phyloP scores from a whole-genome alignment of 768 basidiomycete genomes.

The Pleurotus tuber-regium region DNA sequence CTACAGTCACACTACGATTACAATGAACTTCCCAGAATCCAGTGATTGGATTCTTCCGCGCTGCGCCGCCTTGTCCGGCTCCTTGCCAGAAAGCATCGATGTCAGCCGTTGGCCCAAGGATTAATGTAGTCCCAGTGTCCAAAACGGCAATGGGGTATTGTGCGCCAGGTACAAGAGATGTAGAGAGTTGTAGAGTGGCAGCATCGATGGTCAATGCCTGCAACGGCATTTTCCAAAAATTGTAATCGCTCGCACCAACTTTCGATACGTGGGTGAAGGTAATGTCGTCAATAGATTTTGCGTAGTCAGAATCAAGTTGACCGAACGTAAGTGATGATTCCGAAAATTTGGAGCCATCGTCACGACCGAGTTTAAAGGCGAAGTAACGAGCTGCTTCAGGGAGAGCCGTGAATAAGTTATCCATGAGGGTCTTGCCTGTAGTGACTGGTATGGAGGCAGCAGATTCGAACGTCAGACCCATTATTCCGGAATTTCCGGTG shows the following conservation, averaged over 20 bases:
- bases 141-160: constrained; percentile 50
- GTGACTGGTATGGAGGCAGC: constrained; percentile 43
- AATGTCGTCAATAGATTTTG: constrained; percentile 30
- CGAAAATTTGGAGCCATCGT: constrained; percentile 18
- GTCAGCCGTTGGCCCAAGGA: constrained; percentile 51
- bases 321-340: constrained; percentile 53
- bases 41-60: constrained; percentile 31
- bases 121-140: constrained; percentile 61
- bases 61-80: constrained; percentile 34
- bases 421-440: constrained; percentile 41
- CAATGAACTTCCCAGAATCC: constrained; percentile 51
- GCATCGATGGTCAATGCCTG: constrained; percentile 43
- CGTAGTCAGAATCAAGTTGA: constrained; percentile 36
- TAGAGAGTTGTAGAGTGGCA: constrained; percentile 35
- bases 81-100: constrained; percentile 51
- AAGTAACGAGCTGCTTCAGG: constrained; percentile 42
- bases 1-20: constrained; percentile 42
- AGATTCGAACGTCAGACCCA: constrained; percentile 51
- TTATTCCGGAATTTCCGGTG: constrained; percentile 51
- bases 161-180: constrained; percentile 42
- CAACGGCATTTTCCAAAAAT: constrained; percentile 60
- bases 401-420: constrained; percentile 45
- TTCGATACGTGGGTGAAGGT: constrained; percentile 38
- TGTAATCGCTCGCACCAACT: constrained; percentile 32
- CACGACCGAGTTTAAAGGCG: constrained; percentile 46